Base-by-base conservation (phyloP, 2,329 filamentous ascomycete species). In the Ceratocystis huliohia region DNA sequence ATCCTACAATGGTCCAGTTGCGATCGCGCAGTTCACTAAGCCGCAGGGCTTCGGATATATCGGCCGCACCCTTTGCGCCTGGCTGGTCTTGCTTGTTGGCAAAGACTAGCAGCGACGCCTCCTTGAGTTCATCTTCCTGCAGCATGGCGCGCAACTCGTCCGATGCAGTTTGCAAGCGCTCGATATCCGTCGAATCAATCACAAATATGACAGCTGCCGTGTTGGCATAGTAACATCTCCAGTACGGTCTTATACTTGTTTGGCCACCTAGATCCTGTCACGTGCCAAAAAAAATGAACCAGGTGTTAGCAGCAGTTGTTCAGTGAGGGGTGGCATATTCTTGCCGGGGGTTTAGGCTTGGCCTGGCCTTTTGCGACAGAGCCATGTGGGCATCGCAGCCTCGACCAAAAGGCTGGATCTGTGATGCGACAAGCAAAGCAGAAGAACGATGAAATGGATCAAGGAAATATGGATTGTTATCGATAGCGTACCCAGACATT, bases 21-120 rank as follows among this genome's bases (percentile, higher is more conserved):
- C 94, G 84, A 76, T 99, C 94, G 72, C 93, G 88, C 74, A 99
- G 79, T 76, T 96, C 91, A 65, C 91, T 92, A 71, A 99, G 78
- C 72, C 88, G 88, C 76, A 99, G 78, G 62, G 92, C 93, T 78
- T 97, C 93, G 66, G 90, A 96, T 70, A 99, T 99, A 75, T 97
- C 94, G 20, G 91, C 94, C 1, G 94, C 94, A 1, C 93, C 94
- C 78, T 96, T 96, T 62, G 94, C 93, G 20, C 94, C 94, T 1
- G 93, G 93, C 77, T 97, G 91, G 78, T 99, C 94, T 77, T 99
- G 94, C 80, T 99, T 99, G 79, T 99, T 99, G 73, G 94, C 94
- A 76, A 97, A 99, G 10, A 99, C 94, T 65, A 99, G 79, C 65
- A 99, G 79, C 25, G 91, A 87, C 13, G 94, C 93, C 73, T 97